Percentiles rank a stretch among this genome's conserved stretches.
Evolutionary conservation across 352 stramenopile genomes (phyloP).

Genomic region (Phytophthora cryptogea): DNA sequence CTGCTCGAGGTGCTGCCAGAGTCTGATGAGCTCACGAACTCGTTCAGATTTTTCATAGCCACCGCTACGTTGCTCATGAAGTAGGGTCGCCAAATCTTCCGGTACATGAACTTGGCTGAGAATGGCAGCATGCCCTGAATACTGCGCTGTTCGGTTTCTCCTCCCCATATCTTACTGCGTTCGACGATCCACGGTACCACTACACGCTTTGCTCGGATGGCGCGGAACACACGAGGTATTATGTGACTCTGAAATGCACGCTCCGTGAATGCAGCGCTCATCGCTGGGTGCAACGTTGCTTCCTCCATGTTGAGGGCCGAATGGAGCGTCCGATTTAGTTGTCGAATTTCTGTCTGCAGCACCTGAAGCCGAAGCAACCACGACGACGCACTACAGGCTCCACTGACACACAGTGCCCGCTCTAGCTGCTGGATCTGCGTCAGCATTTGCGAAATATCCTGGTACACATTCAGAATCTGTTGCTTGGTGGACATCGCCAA

Average conservation of each 20-base stretch:
- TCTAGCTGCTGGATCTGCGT: conserved; percentile 64
- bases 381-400: conserved; percentile 44
- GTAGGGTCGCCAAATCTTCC: conserved; percentile 84
- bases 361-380: conserved; percentile 72
- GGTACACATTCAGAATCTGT: conserved; percentile 68
- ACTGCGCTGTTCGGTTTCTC: conserved; percentile 65
- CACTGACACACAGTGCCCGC: conserved; percentile 46
- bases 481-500: conserved; percentile 59
- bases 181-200: conserved; percentile 88
- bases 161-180: conserved; percentile 84
- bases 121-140: conserved; percentile 77
- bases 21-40: conserved; percentile 49
- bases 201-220: conserved; percentile 77
- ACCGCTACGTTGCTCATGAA: conserved; percentile 81
- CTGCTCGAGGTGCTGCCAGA: conserved; percentile 28
- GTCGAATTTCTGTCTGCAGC: conserved; percentile 66
- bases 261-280: conserved; percentile 69
- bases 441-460: conserved; percentile 65
- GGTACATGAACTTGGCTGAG: conserved; percentile 80
- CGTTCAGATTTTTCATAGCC: conserved; percentile 81
- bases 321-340: conserved; percentile 73
- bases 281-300: conserved; percentile 58
- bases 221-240: conserved; percentile 75
- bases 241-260: conserved; percentile 78
- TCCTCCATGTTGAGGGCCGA: conserved; percentile 78